A percentile compares a stretch with the other conserved stretches of the same genome.
Evolutionary conservation across 2,329 filamentous ascomycete genomes (phyloP).

Genomic region (Colletotrichum costaricense): DNA sequence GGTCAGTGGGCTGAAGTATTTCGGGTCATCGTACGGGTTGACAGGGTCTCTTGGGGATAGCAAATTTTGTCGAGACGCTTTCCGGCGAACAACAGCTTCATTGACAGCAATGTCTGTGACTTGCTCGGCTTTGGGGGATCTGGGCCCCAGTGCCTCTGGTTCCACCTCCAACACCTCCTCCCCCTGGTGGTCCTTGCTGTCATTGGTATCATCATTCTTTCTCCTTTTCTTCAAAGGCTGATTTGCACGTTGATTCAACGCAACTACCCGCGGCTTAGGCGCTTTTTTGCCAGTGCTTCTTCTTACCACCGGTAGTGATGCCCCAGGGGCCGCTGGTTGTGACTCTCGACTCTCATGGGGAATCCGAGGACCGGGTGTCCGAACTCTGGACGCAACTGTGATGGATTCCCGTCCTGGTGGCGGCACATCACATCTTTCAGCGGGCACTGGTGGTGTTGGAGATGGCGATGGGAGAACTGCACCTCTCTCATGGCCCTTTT

Average conservation of each 20-base stretch:
- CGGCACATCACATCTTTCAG: background rate
- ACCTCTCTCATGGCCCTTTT: no score
- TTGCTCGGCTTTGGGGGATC: background rate
- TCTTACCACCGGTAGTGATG: background rate
- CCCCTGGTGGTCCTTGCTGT: background rate
- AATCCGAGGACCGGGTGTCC: no score
- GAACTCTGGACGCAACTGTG: background rate
- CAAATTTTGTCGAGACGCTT: background rate
- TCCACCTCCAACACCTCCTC: background rate
- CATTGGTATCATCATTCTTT: background rate
- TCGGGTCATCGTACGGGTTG: conserved; percentile 15
- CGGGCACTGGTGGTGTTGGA: background rate
- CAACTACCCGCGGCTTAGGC: background rate
- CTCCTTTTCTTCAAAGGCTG: background rate
- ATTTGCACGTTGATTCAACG: background rate
- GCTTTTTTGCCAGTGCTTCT: conserved; percentile 21
- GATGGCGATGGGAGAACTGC: background rate
- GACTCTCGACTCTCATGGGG: background rate
- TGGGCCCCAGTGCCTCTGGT: background rate
- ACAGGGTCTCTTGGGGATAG: background rate
- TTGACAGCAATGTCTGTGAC: background rate
- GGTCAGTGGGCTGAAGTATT: conserved; percentile 24
- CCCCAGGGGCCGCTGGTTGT: background rate
- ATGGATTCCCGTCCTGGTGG: background rate
- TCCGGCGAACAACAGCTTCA: no score